Evolutionary conservation across 306 rosid genomes (phyloP), one percentile per base, ranked within the genome.

Genomic region (Adenanthera pavonina): DNA sequence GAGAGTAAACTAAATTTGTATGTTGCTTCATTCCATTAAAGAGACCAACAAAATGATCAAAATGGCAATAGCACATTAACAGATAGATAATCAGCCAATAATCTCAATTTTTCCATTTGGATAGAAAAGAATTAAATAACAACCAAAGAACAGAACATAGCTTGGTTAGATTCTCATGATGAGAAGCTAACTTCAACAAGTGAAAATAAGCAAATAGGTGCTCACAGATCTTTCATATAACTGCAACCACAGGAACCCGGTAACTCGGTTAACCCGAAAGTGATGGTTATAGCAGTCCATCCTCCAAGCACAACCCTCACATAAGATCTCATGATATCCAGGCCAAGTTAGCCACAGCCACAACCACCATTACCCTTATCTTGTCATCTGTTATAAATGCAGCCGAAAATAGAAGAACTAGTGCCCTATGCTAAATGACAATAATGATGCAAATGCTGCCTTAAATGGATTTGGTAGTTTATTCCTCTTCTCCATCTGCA

Each of bases 231-330:
- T 13, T 33, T 72, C 62, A 74, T 46, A 79, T 3, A 46, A 19
- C 6, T 70, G 3, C 56, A 80, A 10, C 36, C 75, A 2, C 44
- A 3, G 30, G 6, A 81, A 36, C 5, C 69, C 51, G 77, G 38
- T n/a, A 70, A 70, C 69, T 74, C 75, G 61, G 82, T 82, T n/a
- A 82, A 40, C 16, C 82, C 89, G 62, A 48, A 79, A 47, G 86
- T 82, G 46, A 86, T 30, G 33, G 69, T 76, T 82, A 69, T 86
- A 7, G 89, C 86, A 66, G 75, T 15, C 89, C 84, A 86, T 3
- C 84, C 89, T 16, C 89, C 86, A 64, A 75, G 1, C 15, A 86
- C 54, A 48, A 82, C 76, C 59, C 86, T 82, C 1, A 15, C 4
- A 71, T 80, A 51, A 75, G 86, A 69, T 56, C 51, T 78, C 4